These are phyloP conservation scores for Aspergillaceae sp. DNA, from an alignment of 2,329 filamentous ascomycete genomes.

Conservation along the genomic window DNA sequence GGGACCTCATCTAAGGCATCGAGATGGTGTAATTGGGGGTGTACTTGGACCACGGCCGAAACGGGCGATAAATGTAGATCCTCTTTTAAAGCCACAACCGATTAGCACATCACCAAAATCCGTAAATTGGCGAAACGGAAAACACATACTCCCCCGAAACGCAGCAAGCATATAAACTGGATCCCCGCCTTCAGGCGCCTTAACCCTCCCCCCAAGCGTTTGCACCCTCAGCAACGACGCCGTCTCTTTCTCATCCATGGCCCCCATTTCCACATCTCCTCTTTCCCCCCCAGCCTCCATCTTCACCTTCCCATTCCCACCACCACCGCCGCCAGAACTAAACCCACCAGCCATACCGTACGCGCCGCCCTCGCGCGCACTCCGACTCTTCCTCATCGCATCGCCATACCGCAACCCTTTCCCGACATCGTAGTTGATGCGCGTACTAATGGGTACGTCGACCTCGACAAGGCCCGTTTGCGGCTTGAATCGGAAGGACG, in stretches of 20 bases:
- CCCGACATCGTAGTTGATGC: slow-evolving; percentile 67
- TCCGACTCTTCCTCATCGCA: slow-evolving; percentile 52
- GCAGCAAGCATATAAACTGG: slow-evolving; percentile 79
- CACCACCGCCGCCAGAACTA: slow-evolving; percentile 46
- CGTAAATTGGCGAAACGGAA: not conserved
- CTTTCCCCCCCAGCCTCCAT: slow-evolving; percentile 7
- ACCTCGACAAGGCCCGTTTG: slow-evolving; percentile 78
- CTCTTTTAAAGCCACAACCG: slow-evolving; percentile 42
- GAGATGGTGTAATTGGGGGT: slow-evolving; percentile 85
- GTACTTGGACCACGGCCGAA: slow-evolving; percentile 74
- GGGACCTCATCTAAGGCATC: slow-evolving; percentile 69
- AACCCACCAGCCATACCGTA: slow-evolving; percentile 67
- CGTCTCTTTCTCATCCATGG: slow-evolving; percentile 20
- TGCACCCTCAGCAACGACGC: slow-evolving; percentile 61
- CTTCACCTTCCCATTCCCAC: slow-evolving; percentile 11
- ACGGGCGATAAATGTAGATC: slow-evolving; percentile 81
- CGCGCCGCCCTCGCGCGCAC: slow-evolving; percentile 53
- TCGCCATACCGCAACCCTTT: slow-evolving; percentile 79
- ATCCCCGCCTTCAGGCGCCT: slow-evolving; percentile 60
- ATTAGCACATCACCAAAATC: slow-evolving; percentile 4
- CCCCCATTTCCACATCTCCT: slow-evolving; percentile 25
- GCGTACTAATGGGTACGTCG: slow-evolving; percentile 73
- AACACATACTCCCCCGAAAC: slow-evolving; percentile 66
- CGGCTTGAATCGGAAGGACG: slow-evolving; percentile 73
- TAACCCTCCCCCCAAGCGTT: slow-evolving; percentile 75